phyloP scores from a whole-genome alignment of 768 basidiomycete species.

The Pulveroboletus sp. region DNA sequence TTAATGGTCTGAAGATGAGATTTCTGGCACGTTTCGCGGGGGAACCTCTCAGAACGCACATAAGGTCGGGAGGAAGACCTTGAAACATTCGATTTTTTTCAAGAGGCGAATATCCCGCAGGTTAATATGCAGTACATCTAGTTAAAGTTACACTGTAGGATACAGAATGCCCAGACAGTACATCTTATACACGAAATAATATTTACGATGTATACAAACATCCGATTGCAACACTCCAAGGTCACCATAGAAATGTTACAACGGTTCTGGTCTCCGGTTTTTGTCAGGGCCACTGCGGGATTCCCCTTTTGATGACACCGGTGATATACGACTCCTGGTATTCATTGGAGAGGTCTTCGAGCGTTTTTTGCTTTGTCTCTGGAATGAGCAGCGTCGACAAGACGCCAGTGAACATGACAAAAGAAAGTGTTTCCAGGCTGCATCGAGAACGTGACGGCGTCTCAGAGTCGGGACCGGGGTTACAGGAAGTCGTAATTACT shows the following conservation, averaged over 20 bases:
- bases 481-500: slow-evolving; percentile 23
- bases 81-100: no score
- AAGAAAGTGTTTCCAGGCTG: slow-evolving; percentile 73
- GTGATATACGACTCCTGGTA: slow-evolving; percentile 58
- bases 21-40: no score
- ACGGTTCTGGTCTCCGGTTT: not conserved
- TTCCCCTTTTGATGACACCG: slow-evolving; percentile 11
- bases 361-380: slow-evolving; percentile 64
- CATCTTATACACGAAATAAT: not conserved
- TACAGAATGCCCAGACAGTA: not conserved
- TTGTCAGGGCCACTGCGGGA: slow-evolving; percentile 5
- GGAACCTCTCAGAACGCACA: no score
- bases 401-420: slow-evolving; percentile 84
- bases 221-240: no score
- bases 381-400: slow-evolving; percentile 80
- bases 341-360: slow-evolving; percentile 76
- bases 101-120: no score
- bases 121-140: no score
- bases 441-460: not conserved
- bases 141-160: no score
- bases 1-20: not conserved
- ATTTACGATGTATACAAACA: not conserved
- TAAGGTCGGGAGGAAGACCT: no score
- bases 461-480: slow-evolving; percentile 1
- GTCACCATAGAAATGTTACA: not conserved